Percentiles rank a stretch among this genome's conserved stretches.
These are phyloP conservation scores for Hyphopichia burtonii DNA, from an alignment of 1,139 yeast genomes.

Conservation along the genomic window DNA sequence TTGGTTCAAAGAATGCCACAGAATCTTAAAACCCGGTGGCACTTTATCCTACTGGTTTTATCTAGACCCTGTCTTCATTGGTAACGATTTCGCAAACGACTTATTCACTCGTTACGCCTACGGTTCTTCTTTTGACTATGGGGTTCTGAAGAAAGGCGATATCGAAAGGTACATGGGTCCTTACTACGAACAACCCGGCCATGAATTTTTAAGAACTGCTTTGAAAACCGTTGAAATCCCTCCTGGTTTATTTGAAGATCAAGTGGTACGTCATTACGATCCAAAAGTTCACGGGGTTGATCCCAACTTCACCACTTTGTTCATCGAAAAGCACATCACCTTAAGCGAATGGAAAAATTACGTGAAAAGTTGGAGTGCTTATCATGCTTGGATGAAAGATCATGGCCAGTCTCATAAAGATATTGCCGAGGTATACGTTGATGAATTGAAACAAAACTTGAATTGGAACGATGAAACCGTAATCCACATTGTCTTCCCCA, in stretches of 20 bases:
- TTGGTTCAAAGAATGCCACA: constrained; percentile 51
- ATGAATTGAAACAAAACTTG: constrained; percentile 37
- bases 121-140: constrained; percentile 24
- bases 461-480: constrained; percentile 46
- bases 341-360: constrained; percentile 48
- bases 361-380: constrained; percentile 67
- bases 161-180: constrained; percentile 57
- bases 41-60: constrained; percentile 81
- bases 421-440: constrained; percentile 41
- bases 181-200: constrained; percentile 76
- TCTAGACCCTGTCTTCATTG: constrained; percentile 59
- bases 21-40: constrained; percentile 57
- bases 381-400: constrained; percentile 61
- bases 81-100: constrained; percentile 40
- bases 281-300: constrained; percentile 28
- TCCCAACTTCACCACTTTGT: constrained; percentile 28
- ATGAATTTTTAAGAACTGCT: constrained; percentile 47
- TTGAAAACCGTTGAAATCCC: constrained; percentile 46
- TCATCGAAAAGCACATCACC: constrained; percentile 40
- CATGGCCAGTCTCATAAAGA: constrained; percentile 27
- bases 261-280: constrained; percentile 37
- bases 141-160: constrained; percentile 15
- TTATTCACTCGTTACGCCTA: constrained; percentile 39
- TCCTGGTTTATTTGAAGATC: constrained; percentile 33
- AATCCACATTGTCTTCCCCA: constrained; percentile 57